Evolutionary conservation across 2,329 filamentous ascomycete species (phyloP), one percentile per base, ranked within the genome.

Genomic region (Drechslerella dactyloides): DNA sequence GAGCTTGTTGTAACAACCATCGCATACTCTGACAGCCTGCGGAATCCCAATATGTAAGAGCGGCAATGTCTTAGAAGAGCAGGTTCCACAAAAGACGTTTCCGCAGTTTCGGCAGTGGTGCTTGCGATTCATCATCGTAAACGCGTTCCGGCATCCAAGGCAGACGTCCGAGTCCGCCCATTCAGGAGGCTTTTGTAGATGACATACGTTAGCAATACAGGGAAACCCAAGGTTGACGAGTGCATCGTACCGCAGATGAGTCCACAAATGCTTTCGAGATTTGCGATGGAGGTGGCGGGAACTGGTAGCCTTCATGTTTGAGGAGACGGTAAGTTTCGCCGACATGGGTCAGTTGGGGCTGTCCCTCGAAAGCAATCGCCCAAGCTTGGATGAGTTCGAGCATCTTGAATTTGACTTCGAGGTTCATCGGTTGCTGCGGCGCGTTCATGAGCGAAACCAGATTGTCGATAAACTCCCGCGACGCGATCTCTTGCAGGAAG

Each of bases 151-250:
- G 80, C 94, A 99, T 78, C 94, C 89, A 92, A 99, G 97, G 80
- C 94, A 99, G 33, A 99, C 93, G 77, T 99, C 94, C 10, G 93
- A 97, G 81, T 99, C 94, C 56, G 89, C 88, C 94, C 94, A 99
- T 81, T 99, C 94, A 0, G 94, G 94, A 8, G 94, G 94, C 89
- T 96, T 76, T 48, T 52, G 11, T 11, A 5, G 69, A 40, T 46
- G 68, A 56, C 54, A 23, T 11, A 55, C 17, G 40, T 70, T 64
- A 60, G 27, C 15, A 46, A 19, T 30, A 42, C 46, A 53, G 46
- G 2, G 61, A 35, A n/a, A 23, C n/a, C 17, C 30, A 53, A 24
- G 21, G 11, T 65, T 35, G 27, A 48, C 40, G 42, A 33, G 37
- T 17, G 8, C 64, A 37, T 84, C 89, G 79, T 85, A 96, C 91